These are phyloP conservation scores for Crucihimalaya himalaica DNA, from an alignment of 345 rosid genomes.

Conservation along the genomic window DNA sequence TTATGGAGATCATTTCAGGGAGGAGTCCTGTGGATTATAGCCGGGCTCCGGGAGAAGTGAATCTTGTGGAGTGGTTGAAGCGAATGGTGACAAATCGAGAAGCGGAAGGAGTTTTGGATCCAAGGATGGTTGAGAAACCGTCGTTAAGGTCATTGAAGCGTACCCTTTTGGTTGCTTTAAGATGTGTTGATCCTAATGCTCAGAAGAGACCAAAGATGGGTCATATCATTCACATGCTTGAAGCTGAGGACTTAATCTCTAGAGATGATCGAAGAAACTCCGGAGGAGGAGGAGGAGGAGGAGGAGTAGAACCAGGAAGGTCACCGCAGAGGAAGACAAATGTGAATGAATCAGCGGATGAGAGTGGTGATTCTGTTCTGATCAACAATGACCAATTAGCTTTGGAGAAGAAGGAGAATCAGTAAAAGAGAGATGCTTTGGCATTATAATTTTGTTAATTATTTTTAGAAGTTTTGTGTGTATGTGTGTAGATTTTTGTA, in stretches of 20 bases:
- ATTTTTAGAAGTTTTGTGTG: constrained; percentile 16
- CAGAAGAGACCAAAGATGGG: constrained; percentile 97
- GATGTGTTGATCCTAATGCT: constrained; percentile 95
- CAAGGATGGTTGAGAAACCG: constrained; percentile 76
- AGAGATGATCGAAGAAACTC: constrained; percentile 38
- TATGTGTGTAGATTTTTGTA: constrained; percentile 27
- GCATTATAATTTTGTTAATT: constrained; percentile 27
- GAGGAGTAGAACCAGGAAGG: constrained; percentile 53
- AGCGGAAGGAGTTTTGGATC: constrained; percentile 85
- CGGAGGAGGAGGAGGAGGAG: constrained; percentile 32
- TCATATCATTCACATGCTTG: constrained; percentile 95
- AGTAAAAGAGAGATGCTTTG: constrained; percentile 11
- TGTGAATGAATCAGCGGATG: constrained; percentile 67
- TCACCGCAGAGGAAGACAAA: constrained; percentile 44
- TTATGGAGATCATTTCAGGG: constrained; percentile 93
- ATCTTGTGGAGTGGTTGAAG: constrained; percentile 95
- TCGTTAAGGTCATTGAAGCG: constrained; percentile 83
- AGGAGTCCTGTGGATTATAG: constrained; percentile 97
- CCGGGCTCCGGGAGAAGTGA: constrained; percentile 85
- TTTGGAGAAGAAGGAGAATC: constrained; percentile 33
- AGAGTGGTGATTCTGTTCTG: constrained; percentile 65
- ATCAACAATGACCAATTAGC: constrained; percentile 40
- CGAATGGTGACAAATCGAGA: constrained; percentile 80
- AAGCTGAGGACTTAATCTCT: constrained; percentile 77
- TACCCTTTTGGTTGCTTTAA: constrained; percentile 81